Percentiles rank a stretch among this genome's conserved stretches.
Conservation (phyloP, 202 grass and related monocot species). For the Musa balbisiana region DNA sequence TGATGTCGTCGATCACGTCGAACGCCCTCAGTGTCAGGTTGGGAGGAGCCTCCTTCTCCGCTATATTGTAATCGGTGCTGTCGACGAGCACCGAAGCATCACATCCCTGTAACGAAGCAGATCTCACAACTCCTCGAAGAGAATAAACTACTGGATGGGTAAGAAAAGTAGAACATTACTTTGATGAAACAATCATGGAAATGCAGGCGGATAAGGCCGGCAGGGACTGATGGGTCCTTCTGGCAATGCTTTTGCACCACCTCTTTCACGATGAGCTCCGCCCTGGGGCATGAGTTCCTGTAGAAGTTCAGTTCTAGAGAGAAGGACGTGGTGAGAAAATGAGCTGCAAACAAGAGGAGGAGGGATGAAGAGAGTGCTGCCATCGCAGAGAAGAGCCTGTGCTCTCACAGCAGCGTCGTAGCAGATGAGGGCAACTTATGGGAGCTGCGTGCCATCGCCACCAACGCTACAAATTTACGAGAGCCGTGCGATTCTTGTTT, state of each 20-base stretch:
- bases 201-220: conserved; percentile 19
- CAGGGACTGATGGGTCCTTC: conserved; percentile 8
- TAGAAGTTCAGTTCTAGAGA: conserved; percentile 22
- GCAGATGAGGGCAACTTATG: background rate
- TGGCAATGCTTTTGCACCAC: conserved; percentile 1
- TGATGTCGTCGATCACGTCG: conserved; percentile 23
- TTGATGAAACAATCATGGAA: conserved; percentile 27
- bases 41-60: conserved; percentile 22
- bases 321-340: background rate
- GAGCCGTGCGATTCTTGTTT: too few relatives aligned
- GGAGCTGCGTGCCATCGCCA: too few relatives aligned
- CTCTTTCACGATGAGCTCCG: conserved; percentile 20
- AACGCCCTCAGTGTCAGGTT: conserved; percentile 18
- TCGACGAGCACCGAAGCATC: conserved; percentile 23
- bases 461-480: too few relatives aligned
- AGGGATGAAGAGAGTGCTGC: conserved; percentile 2
- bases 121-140: background rate
- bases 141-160: background rate
- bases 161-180: background rate
- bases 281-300: conserved; percentile 17
- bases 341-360: conserved; percentile 3
- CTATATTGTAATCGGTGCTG: conserved; percentile 10
- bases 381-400: background rate
- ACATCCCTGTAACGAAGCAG: conserved; percentile 5
- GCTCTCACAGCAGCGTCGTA: background rate